These are phyloP conservation scores for Fragosphaeria purpurea DNA, from an alignment of 2,329 filamentous ascomycete species.

Conservation along the genomic window DNA sequence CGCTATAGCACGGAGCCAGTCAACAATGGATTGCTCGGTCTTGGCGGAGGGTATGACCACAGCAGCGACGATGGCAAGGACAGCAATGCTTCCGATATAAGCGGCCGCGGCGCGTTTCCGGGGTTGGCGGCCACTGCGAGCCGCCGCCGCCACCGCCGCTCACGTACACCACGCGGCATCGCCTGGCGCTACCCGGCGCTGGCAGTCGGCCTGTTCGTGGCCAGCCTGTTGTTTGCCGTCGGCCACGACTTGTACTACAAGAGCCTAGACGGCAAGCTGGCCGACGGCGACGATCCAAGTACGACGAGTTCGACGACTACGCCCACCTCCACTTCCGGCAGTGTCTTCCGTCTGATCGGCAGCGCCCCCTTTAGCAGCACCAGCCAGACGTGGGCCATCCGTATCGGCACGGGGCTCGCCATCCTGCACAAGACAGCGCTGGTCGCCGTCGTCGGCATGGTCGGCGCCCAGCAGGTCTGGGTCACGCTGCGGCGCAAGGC, in stretches of 20 bases:
- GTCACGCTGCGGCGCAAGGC: constrained; percentile 5
- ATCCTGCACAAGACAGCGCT: constrained; percentile 5
- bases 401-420: constrained; percentile 4
- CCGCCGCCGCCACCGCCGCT: too few relatives aligned
- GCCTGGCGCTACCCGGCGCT: not conserved
- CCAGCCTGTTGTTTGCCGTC: not conserved
- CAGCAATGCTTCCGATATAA: too few relatives aligned
- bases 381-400: constrained; percentile 7
- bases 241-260: constrained; percentile 5
- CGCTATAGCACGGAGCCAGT: too few relatives aligned
- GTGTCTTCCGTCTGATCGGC: not conserved
- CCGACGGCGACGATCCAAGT: not conserved
- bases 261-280: not conserved
- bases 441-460: not conserved
- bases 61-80: too few relatives aligned
- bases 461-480: constrained; percentile 8
- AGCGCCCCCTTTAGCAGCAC: not conserved
- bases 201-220: not conserved
- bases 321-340: not conserved
- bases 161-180: not conserved
- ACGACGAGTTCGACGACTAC: too few relatives aligned
- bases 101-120: too few relatives aligned
- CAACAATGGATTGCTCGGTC: too few relatives aligned
- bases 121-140: too few relatives aligned
- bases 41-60: too few relatives aligned